Base-by-base conservation (phyloP, 2,329 filamentous ascomycete genomes). In the Pyrenochaeta sp. region DNA sequence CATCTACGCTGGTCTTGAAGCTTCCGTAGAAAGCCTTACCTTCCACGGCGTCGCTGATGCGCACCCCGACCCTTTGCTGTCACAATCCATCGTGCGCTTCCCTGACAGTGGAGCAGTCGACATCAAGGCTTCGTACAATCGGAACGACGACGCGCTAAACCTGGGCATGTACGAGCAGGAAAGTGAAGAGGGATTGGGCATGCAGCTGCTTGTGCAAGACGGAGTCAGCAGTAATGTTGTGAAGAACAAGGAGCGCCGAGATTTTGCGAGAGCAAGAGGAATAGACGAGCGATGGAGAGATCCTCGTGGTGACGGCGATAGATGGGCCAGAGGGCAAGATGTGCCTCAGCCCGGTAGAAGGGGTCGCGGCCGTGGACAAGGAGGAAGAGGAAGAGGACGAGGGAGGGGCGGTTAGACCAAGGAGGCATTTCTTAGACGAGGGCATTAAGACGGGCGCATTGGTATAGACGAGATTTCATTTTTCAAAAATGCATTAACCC, bases 1-100 rank as follows among this genome's bases (percentile, higher is more conserved):
- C 20, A 43, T 81, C 8, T 80, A 76, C 42, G 76, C 75, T 3
- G 78, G 78, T 2, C 61, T 80, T 3, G 76, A 79, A 57, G 74
- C 73, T 30, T 60, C 60, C 2, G 63, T 79, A 3, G 55, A 78
- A 13, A 68, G 71, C 43, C 57, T 80, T 3, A 72, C 72, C 3
- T 73, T 80, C 48, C 69, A 72, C 4, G 68, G 67, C 9, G 62
- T 75, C 8, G 57, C 71, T 1, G 77, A 81, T 44, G 22, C 28
- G 4, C 58, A 74, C 35, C 75, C 77, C 0, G 77, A 80, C 54
- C 63, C 75, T 0, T 50, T 69, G 47, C 69, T 69, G 53, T 49
- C 56, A 6, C 34, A 51, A 7, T 50, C 52, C 0, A 22, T 60
- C 2, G 30, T 40, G 2, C 55, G 48, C 7, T 58, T 49, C 17